Base-by-base conservation (phyloP, 345 rosid species). In the Boechera retrofracta region DNA sequence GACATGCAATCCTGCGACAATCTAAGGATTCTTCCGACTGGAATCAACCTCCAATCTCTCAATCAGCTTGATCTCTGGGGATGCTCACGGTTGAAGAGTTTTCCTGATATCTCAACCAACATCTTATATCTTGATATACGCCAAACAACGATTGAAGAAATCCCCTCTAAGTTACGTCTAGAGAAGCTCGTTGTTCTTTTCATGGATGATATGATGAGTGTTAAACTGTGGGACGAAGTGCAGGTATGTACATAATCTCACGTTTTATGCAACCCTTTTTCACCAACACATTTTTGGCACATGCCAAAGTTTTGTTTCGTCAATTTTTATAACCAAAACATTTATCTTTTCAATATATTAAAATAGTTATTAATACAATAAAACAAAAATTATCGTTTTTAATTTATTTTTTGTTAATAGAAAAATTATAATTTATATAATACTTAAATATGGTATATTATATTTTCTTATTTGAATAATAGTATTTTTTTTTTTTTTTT, bases 51-150 rank as follows among this genome's bases (percentile, higher is more conserved):
- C 15, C 47, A 42, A 42, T 42, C 47, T 42, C 47, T 42, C 1
- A 1, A 3, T 12, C 10, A 1, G 10, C 47, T 42, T 11, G 10
- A 42, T 11, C 47, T 42, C 47, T 4, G 11, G 8, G 21, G 67
- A 0, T 83, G 86, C 77, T 21, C 9, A 5, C 41, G 10, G 9
- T 15, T 59, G 28, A 59, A 0, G 0, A 59, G 0, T 4, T 35
- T 35, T 36, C 45, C 64, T 9, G 8, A 36, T 36, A 63, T 79
- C 11, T 61, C 68, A 10, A n/a, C 32, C 0, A 58, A 71, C 33
- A 65, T 81, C n/a, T 1, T 29, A 59, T 4, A 1, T 4, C 29
- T 45, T 18, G 5, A 13, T 0, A 15, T 13, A 5, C 5, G 4
- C 28, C 1, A 26, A 26, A 45, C 51, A 15, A 1, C 7, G 0